These are phyloP conservation scores for Colletotrichum musicola DNA, from an alignment of 2,329 filamentous ascomycete species.

Conservation along the genomic window DNA sequence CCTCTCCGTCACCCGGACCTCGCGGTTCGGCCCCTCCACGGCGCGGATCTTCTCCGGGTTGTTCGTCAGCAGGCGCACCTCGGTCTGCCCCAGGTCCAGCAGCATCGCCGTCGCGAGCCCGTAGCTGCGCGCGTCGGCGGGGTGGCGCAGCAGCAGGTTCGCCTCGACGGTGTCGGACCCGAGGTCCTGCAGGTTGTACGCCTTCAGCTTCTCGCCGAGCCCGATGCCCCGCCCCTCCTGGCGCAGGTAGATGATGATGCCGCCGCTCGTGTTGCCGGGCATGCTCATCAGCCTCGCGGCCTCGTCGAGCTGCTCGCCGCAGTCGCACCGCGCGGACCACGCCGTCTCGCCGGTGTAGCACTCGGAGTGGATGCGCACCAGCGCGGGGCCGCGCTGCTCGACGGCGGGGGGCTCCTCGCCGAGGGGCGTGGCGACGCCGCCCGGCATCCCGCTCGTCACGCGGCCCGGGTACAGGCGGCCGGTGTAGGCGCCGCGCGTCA, in stretches of 20 bases:
- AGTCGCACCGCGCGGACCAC: constrained; percentile 98
- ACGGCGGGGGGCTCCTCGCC: constrained; percentile 28
- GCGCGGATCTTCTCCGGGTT: constrained; percentile 97
- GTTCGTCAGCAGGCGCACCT: constrained; percentile 90
- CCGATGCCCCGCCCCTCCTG: constrained; percentile 98
- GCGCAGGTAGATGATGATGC: constrained; percentile 94
- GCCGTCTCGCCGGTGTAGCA: constrained; percentile 99
- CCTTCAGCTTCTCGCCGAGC: constrained; percentile 94
- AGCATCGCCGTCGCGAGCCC: constrained; percentile 97
- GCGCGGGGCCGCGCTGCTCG: constrained; percentile 62
- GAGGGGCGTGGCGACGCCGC: constrained; percentile 46
- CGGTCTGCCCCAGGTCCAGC: constrained; percentile 82
- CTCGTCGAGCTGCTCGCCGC: constrained; percentile 97
- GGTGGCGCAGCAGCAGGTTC: constrained; percentile 90
- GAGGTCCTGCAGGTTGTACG: constrained; percentile 96
- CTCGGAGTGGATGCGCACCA: constrained; percentile 96
- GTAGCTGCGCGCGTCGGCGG: constrained; percentile 94
- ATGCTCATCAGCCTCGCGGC: constrained; percentile 93
- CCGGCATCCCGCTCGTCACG: constrained; percentile 76
- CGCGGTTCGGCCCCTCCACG: constrained; percentile 89
- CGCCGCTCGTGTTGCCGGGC: constrained; percentile 68
- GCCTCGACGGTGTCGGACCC: constrained; percentile 98
- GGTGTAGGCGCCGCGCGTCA: constrained; percentile 94
- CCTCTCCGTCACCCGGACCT: constrained; percentile 88
- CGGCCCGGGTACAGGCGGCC: constrained; percentile 89